A percentile compares a stretch with the other conserved stretches of the same genome.
Conservation (phyloP, 2,329 filamentous ascomycete species). For the Pseudogymnoascus sp. region DNA sequence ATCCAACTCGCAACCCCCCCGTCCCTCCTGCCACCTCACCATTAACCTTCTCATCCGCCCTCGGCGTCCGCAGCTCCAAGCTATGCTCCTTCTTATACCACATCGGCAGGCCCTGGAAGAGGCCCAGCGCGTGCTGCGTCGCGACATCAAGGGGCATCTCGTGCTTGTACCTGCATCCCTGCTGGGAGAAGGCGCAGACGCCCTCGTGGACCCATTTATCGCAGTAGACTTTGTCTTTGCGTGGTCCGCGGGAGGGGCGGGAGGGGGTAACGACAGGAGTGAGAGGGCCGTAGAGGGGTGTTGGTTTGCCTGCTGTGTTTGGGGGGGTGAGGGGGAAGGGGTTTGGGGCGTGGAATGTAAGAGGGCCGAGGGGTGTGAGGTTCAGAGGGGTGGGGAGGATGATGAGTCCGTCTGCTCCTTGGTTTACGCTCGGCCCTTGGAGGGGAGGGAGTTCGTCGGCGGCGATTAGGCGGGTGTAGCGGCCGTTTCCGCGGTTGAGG, state of each 20-base stretch:
- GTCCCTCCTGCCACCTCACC: background rate
- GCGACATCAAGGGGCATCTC: slow-evolving; percentile 71
- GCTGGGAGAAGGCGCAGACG: slow-evolving; percentile 76
- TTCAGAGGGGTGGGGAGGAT: slow-evolving; percentile 23
- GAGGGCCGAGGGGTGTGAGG: background rate
- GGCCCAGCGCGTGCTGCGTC: slow-evolving; percentile 63
- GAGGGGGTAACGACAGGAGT: background rate
- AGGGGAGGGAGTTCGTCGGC: slow-evolving; percentile 47
- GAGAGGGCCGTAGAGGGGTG: background rate
- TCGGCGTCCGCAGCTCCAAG: slow-evolving; percentile 17
- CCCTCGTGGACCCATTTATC: slow-evolving; percentile 86
- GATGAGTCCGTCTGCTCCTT: slow-evolving; percentile 28
- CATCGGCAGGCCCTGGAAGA: slow-evolving; percentile 57
- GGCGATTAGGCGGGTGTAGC: slow-evolving; percentile 49
- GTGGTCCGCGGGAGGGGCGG: background rate
- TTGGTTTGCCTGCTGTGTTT: background rate
- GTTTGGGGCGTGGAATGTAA: background rate
- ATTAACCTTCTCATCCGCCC: background rate
- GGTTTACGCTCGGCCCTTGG: background rate
- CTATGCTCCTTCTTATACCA: slow-evolving; percentile 53
- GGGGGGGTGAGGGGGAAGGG: background rate
- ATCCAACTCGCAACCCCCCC: background rate
- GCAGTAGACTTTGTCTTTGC: slow-evolving; percentile 64
- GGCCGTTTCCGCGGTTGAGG: slow-evolving; percentile 47
- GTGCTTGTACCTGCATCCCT: slow-evolving; percentile 84